phyloP scores from a whole-genome alignment of 495 filamentous ascomycete genomes.

The Xylaria intraflava region DNA sequence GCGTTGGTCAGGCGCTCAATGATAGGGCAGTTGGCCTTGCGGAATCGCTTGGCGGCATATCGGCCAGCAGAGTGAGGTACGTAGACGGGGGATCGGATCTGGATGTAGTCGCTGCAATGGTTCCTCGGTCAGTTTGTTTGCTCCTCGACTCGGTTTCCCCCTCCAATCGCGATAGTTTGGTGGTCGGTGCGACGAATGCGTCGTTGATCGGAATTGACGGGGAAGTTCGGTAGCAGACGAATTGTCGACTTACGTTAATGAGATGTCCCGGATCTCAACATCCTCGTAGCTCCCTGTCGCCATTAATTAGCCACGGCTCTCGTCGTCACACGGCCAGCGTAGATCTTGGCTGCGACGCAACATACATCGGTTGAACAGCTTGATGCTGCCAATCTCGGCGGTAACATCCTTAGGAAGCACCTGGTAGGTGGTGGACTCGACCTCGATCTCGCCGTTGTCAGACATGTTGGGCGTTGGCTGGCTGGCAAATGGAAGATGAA shows the following conservation, averaged over 20 bases:
- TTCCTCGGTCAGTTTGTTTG: slow-evolving; percentile 41
- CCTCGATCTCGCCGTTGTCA: slow-evolving; percentile 92
- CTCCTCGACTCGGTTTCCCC: not conserved
- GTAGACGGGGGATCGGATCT: slow-evolving; percentile 98
- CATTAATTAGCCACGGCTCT: slow-evolving; percentile 23
- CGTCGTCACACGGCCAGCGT: not conserved
- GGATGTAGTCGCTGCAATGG: slow-evolving; percentile 87
- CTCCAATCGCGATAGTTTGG: slow-evolving; percentile 9
- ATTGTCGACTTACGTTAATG: slow-evolving; percentile 78
- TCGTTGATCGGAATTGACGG: slow-evolving; percentile 3
- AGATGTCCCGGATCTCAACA: slow-evolving; percentile 99
- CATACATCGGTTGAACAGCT: slow-evolving; percentile 75
- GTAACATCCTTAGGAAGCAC: slow-evolving; percentile 94
- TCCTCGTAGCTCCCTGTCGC: slow-evolving; percentile 79
- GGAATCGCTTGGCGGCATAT: slow-evolving; percentile 98
- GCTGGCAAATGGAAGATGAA: slow-evolving; percentile 19
- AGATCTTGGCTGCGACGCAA: slow-evolving; percentile 4
- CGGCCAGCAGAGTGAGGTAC: slow-evolving; percentile 96
- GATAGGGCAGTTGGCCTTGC: slow-evolving; percentile 99
- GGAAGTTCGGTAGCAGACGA: slow-evolving; percentile 4
- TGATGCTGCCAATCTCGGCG: slow-evolving; percentile 83
- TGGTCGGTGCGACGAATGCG: slow-evolving; percentile 5
- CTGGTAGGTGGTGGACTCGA: slow-evolving; percentile 66
- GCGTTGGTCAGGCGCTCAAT: slow-evolving; percentile 99
- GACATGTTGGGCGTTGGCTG: slow-evolving; percentile 62